Evolutionary conservation across 768 basidiomycete species (phyloP).

Genomic region (Suillus lakei): DNA sequence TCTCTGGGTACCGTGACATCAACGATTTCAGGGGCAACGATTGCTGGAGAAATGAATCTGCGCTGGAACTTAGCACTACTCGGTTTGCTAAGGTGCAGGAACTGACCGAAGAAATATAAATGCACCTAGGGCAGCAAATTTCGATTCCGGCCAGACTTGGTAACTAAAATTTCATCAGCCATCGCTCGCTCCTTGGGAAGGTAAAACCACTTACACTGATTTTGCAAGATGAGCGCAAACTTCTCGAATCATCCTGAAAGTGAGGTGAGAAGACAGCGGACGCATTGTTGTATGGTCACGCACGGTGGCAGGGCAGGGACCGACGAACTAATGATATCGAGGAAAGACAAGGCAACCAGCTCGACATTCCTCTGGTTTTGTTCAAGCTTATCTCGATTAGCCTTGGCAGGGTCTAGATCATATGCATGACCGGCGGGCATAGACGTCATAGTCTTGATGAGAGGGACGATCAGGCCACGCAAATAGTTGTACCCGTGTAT

Average conservation of each 20-base stretch:
- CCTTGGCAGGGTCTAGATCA: slow-evolving; percentile 75
- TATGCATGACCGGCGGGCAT: slow-evolving; percentile 78
- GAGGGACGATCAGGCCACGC: slow-evolving; percentile 75
- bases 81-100: slow-evolving; percentile 7
- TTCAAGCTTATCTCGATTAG: slow-evolving; percentile 58
- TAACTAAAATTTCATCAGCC: slow-evolving; percentile 42
- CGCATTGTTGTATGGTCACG: slow-evolving; percentile 32
- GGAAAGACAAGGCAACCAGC: slow-evolving; percentile 73
- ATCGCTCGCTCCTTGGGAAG: slow-evolving; percentile 3
- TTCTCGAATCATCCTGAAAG: slow-evolving; percentile 79
- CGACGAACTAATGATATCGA: slow-evolving; percentile 76
- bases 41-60: slow-evolving; percentile 90
- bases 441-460: slow-evolving; percentile 74
- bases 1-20: slow-evolving; percentile 82
- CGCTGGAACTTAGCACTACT: slow-evolving; percentile 6
- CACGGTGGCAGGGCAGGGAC: slow-evolving; percentile 74
- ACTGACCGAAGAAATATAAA: slow-evolving; percentile 87
- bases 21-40: slow-evolving; percentile 83
- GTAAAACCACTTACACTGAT: slow-evolving; percentile 62
- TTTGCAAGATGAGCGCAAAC: slow-evolving; percentile 82
- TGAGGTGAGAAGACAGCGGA: slow-evolving; percentile 4
- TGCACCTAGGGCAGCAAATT: slow-evolving; percentile 83
- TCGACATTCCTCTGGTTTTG: slow-evolving; percentile 76
- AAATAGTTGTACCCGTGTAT: slow-evolving; percentile 94
- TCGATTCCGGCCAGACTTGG: slow-evolving; percentile 77